Conservation (phyloP, 805 yeast genomes). For the Candida krabiensis region DNA sequence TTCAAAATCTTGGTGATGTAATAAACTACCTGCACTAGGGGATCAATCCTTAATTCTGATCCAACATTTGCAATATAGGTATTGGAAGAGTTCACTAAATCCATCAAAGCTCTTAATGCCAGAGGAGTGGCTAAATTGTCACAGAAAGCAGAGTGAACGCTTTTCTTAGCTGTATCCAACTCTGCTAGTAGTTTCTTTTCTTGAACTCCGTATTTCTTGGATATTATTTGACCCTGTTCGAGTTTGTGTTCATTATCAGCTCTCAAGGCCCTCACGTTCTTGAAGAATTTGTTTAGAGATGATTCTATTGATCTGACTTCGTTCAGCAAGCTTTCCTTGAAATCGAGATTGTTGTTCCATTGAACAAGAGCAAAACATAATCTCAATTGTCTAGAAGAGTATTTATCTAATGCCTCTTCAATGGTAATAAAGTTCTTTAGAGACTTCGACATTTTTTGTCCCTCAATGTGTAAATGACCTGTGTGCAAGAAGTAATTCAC, state of each 20-base stretch:
- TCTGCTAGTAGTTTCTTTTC: conserved; percentile 52
- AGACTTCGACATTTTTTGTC: conserved; percentile 96
- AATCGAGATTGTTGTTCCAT: conserved; percentile 93
- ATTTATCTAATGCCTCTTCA: conserved; percentile 76
- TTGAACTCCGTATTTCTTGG: conserved; percentile 56
- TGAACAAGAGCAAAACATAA: conserved; percentile 86
- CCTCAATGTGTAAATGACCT: conserved; percentile 97
- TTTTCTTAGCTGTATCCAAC: conserved; percentile 51
- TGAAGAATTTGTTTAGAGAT: conserved; percentile 77
- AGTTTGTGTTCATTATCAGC: conserved; percentile 59
- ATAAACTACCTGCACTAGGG: conserved; percentile 58
- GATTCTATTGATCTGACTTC: conserved; percentile 81
- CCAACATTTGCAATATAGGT: conserved; percentile 62
- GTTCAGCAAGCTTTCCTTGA: conserved; percentile 73
- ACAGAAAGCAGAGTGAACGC: conserved; percentile 76
- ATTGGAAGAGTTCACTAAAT: conserved; percentile 69
- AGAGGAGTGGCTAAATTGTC: conserved; percentile 84
- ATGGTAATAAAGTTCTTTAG: conserved; percentile 94
- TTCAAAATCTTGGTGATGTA: conserved; percentile 72
- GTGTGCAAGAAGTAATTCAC: conserved; percentile 94
- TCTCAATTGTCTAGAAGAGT: conserved; percentile 79
- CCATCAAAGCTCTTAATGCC: conserved; percentile 64
- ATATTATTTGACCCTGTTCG: conserved; percentile 48
- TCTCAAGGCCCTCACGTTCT: conserved; percentile 78
- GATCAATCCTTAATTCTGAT: conserved; percentile 60